phyloP scores from a whole-genome alignment of 805 yeast species.

The Peterozyma xylosa region DNA sequence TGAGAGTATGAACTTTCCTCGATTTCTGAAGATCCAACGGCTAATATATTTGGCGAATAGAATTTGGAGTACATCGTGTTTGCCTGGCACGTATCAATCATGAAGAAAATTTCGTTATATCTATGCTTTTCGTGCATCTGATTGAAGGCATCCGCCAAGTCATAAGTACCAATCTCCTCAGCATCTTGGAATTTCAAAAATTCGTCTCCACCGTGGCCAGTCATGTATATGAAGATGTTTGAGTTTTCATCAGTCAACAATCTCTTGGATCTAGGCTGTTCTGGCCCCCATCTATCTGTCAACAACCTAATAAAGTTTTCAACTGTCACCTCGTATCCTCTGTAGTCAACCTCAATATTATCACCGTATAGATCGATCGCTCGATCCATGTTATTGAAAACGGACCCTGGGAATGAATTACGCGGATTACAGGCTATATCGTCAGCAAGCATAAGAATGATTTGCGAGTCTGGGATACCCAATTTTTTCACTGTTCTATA shows the following conservation, averaged over 20 bases:
- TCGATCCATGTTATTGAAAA: constrained; percentile 88
- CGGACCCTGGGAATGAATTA: constrained; percentile 93
- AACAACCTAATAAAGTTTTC: constrained; percentile 88
- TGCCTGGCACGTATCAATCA: constrained; percentile 99
- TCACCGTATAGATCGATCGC: constrained; percentile 92
- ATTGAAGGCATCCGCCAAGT: constrained; percentile 93
- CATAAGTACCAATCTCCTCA: constrained; percentile 92
- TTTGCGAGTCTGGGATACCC: constrained; percentile 97
- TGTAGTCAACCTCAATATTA: constrained; percentile 88
- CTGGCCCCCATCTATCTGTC: constrained; percentile 93
- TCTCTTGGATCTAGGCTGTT: constrained; percentile 89
- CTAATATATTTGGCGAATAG: constrained; percentile 85
- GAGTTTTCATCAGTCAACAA: constrained; percentile 89
- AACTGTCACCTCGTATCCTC: constrained; percentile 98
- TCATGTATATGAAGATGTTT: constrained; percentile 88
- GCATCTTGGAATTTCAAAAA: constrained; percentile 97
- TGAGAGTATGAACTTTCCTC: constrained; percentile 94
- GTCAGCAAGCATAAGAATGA: constrained; percentile 91
- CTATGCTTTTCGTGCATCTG: constrained; percentile 96
- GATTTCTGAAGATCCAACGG: constrained; percentile 84
- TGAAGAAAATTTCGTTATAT: constrained; percentile 90
- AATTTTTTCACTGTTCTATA: constrained; percentile 92
- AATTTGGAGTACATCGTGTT: constrained; percentile 93
- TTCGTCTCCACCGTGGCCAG: constrained; percentile 99
- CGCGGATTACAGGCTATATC: constrained; percentile 97